Evolutionary conservation across 495 filamentous ascomycete genomes (phyloP).

Genomic region (Pyrenula massariospora): DNA sequence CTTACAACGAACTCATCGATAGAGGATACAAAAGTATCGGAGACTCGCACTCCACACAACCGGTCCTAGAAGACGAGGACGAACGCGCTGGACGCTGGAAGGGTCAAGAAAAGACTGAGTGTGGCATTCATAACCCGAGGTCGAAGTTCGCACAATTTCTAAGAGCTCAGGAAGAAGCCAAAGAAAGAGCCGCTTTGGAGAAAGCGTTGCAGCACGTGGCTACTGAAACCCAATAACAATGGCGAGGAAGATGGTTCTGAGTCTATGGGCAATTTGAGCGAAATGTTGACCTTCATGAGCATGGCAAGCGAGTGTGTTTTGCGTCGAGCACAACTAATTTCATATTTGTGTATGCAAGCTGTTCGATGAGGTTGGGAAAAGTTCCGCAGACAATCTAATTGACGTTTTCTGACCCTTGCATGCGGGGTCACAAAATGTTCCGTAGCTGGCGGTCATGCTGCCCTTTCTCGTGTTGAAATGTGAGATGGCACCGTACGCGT

Average conservation of each 20-base stretch:
- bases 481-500: too few species aligned
- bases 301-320: neutral
- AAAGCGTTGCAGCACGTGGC: slow-evolving; percentile 24
- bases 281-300: neutral
- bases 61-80: slow-evolving; percentile 82
- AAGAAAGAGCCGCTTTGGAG: slow-evolving; percentile 17
- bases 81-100: slow-evolving; percentile 98
- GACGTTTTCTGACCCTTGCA: too few species aligned
- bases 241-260: neutral
- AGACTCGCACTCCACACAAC: slow-evolving; percentile 94
- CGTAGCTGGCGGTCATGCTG: too few species aligned
- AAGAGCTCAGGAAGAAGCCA: slow-evolving; percentile 50
- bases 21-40: slow-evolving; percentile 92
- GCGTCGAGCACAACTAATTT: neutral
- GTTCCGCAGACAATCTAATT: too few species aligned
- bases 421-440: too few species aligned
- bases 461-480: too few species aligned
- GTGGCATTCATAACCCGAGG: slow-evolving; percentile 94
- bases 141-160: slow-evolving; percentile 84
- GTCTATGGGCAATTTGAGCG: neutral
- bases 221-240: neutral
- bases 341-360: neutral
- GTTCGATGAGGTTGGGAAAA: too few species aligned
- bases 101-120: slow-evolving; percentile 88
- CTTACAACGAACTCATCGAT: slow-evolving; percentile 87